phyloP scores from a whole-genome alignment of 2,329 filamentous ascomycete genomes.

The Verticillium tricorpus region DNA sequence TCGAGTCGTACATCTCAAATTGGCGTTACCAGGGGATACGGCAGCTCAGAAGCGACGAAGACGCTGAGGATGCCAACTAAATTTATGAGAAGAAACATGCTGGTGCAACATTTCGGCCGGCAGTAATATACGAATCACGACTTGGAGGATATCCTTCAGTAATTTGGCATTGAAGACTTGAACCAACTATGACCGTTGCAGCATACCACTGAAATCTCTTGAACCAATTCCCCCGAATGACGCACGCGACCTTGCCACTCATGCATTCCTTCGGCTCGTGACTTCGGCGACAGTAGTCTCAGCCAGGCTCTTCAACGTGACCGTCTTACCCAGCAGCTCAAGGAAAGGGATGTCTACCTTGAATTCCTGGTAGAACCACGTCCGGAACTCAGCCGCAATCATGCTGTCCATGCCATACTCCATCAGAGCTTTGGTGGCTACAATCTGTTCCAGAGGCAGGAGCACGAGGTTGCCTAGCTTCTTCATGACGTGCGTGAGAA shows the following conservation, averaged over 20 bases:
- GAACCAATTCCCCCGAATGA: too few relatives aligned
- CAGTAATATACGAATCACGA: too few relatives aligned
- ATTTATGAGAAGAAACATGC: too few relatives aligned
- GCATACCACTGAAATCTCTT: too few relatives aligned
- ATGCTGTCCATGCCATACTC: conserved; percentile 35
- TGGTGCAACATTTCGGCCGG: too few relatives aligned
- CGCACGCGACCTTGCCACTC: too few relatives aligned
- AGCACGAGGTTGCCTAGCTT: conserved; percentile 16
- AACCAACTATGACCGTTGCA: too few relatives aligned
- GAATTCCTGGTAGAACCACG: conserved; percentile 27
- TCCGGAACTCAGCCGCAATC: conserved; percentile 33
- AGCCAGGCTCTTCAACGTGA: background rate
- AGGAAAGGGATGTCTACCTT: conserved; percentile 28
- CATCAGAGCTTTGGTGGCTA: conserved; percentile 18
- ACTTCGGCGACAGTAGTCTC: background rate
- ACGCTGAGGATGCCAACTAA: conserved; percentile 1
- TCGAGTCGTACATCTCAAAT: conserved; percentile 10
- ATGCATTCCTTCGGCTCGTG: background rate
- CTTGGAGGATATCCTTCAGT: too few relatives aligned
- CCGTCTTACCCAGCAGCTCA: conserved; percentile 3
- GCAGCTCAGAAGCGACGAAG: conserved; percentile 6
- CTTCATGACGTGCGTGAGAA: conserved; percentile 1
- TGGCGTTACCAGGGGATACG: conserved; percentile 4
- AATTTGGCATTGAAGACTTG: too few relatives aligned
- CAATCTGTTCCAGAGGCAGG: conserved; percentile 19